These are phyloP conservation scores for Fonsecaea erecta DNA, from an alignment of 2,329 filamentous ascomycete species.

Conservation along the genomic window DNA sequence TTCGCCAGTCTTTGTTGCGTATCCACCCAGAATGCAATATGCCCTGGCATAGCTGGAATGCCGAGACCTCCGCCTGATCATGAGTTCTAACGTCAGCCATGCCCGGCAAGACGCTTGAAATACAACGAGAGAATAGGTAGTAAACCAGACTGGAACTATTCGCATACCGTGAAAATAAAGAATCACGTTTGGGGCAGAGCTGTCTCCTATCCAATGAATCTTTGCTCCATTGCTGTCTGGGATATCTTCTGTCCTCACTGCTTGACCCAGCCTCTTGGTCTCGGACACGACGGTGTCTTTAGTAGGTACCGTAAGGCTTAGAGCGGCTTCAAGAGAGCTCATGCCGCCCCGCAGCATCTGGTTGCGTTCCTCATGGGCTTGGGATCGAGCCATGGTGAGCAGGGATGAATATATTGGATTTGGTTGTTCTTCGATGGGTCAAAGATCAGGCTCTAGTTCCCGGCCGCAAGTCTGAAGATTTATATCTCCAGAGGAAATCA, in stretches of 20 bases:
- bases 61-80: conserved; percentile 17
- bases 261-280: background rate
- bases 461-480: background rate
- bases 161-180: conserved; percentile 24
- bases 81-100: background rate
- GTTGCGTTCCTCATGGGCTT: conserved; percentile 13
- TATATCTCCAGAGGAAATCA: background rate
- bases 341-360: background rate
- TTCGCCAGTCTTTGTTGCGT: background rate
- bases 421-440: background rate
- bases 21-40: conserved; percentile 7
- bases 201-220: conserved; percentile 22
- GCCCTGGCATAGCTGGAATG: conserved; percentile 17
- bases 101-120: background rate
- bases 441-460: background rate
- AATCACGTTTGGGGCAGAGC: conserved; percentile 10
- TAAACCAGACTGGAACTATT: background rate
- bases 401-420: background rate
- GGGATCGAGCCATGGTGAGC: conserved; percentile 10
- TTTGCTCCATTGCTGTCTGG: conserved; percentile 17
- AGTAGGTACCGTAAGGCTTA: background rate
- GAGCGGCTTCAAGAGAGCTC: background rate
- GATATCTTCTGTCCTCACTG: conserved; percentile 5
- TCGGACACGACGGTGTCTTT: background rate
- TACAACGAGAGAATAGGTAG: background rate